These are phyloP conservation scores for Teunomyces barrocoloradensis DNA, from an alignment of 805 yeast genomes.

Conservation along the genomic window DNA sequence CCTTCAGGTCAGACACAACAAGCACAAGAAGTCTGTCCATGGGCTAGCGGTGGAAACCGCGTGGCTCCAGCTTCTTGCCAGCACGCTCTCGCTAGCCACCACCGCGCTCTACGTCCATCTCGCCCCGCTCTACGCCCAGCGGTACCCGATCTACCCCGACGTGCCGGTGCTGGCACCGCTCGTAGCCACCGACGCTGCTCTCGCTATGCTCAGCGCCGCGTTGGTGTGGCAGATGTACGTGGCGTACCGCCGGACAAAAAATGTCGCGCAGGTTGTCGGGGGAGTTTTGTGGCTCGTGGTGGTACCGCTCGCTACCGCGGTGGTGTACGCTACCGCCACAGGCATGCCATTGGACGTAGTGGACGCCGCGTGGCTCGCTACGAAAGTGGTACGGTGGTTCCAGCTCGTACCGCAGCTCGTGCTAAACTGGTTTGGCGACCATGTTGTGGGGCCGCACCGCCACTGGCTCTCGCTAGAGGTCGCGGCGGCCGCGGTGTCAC, in stretches of 20 bases:
- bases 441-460: slow-evolving; percentile 18
- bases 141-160: slow-evolving; percentile 35
- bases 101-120: not conserved
- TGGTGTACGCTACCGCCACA: slow-evolving; percentile 6
- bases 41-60: slow-evolving; percentile 7
- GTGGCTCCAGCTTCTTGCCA: not conserved
- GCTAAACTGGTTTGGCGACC: slow-evolving; percentile 36
- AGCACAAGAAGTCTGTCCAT: slow-evolving; percentile 3
- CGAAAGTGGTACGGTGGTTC: slow-evolving; percentile 19
- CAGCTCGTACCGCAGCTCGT: slow-evolving; percentile 41
- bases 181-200: slow-evolving; percentile 15
- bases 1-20: slow-evolving; percentile 8
- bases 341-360: slow-evolving; percentile 34
- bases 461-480: slow-evolving; percentile 1
- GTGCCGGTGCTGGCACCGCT: slow-evolving; percentile 17
- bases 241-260: slow-evolving; percentile 26
- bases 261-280: slow-evolving; percentile 38
- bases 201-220: slow-evolving; percentile 10
- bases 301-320: not conserved
- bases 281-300: slow-evolving; percentile 5
- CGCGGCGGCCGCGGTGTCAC: slow-evolving; percentile 2
- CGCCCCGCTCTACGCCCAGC: slow-evolving; percentile 9
- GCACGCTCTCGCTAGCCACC: slow-evolving; percentile 2
- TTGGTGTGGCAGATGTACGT: slow-evolving; percentile 24
- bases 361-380: slow-evolving; percentile 39